Evolutionary conservation across 225 moss, liverwort and hornwort genomes (phyloP), one percentile per base, ranked within the genome.

Genomic region (Ulota crispa): DNA sequence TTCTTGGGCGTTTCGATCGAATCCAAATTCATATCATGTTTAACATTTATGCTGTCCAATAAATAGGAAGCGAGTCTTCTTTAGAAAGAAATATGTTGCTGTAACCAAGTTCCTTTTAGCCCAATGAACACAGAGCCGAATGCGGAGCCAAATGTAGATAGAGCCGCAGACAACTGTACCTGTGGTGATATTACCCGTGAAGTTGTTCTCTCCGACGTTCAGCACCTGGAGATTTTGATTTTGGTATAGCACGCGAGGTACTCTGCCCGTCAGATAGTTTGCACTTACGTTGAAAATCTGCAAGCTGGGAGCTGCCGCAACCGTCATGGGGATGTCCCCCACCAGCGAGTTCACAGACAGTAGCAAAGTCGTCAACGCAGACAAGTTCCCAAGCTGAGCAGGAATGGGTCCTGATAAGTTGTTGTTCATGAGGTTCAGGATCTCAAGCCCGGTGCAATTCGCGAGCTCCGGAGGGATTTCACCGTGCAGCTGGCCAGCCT

Each of bases 351-450:
- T 76, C 32, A 43, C 70, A 1, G 61, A 60, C 20, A 85, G 24
- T 27, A 57, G 39, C 26, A 85, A 6, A 14, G 0, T 37, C 19
- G n/a, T 31, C 4, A 85, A 70, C 13, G 27, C 45, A 26, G 81
- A 7, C 27, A 75, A 20, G 23, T 18, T 54, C 6, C 75, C 75
- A 39, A 81, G 65, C 14, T 74, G 55, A 19, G 75, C 37, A 36
- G 67, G 81, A 67, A 82, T 65, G 1, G 37, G 30, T 6, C 68
- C 77, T 4, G 76, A 52, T 16, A 82, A 76, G 5, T 9, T 21
- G 65, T 77, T 82, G 59, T 77, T 32, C 69, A 77, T 76, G 16
- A 82, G 82, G 43, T 76, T 82, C 57, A 82, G 59, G 57, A 27
- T 82, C 10, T 74, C 82, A 76, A 82, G 82, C 3, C 59, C 28